Base-by-base conservation (phyloP, 1,284 basidiomycete species). In the Coniophora puteana region DNA sequence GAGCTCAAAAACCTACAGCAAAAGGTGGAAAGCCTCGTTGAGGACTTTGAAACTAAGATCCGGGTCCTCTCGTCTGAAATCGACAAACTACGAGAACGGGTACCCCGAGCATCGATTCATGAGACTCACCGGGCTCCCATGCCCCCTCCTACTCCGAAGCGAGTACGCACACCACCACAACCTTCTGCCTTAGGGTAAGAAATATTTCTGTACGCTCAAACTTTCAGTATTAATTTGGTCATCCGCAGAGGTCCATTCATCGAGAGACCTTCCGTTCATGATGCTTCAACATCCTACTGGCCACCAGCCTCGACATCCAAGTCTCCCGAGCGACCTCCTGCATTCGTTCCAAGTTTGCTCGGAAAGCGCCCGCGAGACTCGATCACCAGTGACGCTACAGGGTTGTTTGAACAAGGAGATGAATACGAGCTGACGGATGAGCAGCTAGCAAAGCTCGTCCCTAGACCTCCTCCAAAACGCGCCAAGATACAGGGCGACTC, bases 301-400 rank as follows among this genome's bases (percentile, higher is more conserved):
- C 14, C 20, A 20, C n/a, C 17, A 10, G 45, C 31, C 37, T 36
- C 48, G 4, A 47, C 46, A 34, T 32, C 49, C 57, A 43, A 52
- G 51, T n/a, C n/a, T n/a, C n/a, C n/a, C n/a, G n/a, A n/a, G n/a
- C n/a, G n/a, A n/a, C n/a, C n/a, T n/a, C n/a, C n/a, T n/a, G n/a
- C n/a, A n/a, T n/a, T n/a, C n/a, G n/a, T n/a, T n/a, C n/a, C n/a
- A n/a, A n/a, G n/a, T n/a, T n/a, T n/a, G 20, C 63, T 81, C 17
- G 83, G 83, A 10, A 87, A 86, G 56, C 75, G 79, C 23, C 71
- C 65, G 38, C 69, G 82, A 44, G 76, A 77, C 46, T 64, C 74
- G 2, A 58, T 64, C 12, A 60, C 65, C 13, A 72, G 68, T 49
- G 58, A 63, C 40, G 51, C 66, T 24, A 61, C 67, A 5, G 71